These are phyloP conservation scores for Pseudocercospora eumusae DNA, from an alignment of 2,329 filamentous ascomycete species.

Conservation along the genomic window DNA sequence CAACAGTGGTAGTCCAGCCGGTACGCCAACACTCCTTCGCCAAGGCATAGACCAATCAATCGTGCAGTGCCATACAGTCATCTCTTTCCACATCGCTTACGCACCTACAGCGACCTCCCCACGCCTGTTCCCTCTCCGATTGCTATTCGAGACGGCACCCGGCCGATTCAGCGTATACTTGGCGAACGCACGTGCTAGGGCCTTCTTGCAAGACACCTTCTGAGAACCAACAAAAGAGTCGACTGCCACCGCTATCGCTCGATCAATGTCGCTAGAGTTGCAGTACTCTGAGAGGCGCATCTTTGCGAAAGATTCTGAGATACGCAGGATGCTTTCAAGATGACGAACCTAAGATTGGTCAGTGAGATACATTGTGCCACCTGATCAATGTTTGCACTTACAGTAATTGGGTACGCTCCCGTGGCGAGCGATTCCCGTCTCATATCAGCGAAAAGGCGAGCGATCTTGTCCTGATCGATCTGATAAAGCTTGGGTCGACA, in stretches of 20 bases:
- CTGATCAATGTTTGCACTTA: constrained; percentile 53
- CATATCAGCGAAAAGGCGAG: constrained; percentile 94
- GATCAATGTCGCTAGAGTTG: constrained; percentile 85
- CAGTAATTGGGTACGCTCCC: constrained; percentile 95
- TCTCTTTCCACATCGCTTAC: constrained; percentile 14
- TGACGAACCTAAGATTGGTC: constrained; percentile 73
- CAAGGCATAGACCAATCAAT: not conserved
- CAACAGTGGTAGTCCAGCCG: not conserved
- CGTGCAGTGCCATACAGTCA: too few species aligned
- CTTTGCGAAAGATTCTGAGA: constrained; percentile 89
- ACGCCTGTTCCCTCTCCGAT: constrained; percentile 16
- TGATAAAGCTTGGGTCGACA: constrained; percentile 92
- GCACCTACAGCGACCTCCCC: constrained; percentile 30
- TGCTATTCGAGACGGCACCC: constrained; percentile 42
- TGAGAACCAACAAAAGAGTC: constrained; percentile 95
- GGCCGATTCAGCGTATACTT: constrained; percentile 69
- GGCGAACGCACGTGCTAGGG: constrained; percentile 87
- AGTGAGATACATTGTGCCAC: not conserved
- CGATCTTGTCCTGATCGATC: constrained; percentile 96
- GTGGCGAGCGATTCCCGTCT: constrained; percentile 87
- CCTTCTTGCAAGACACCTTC: constrained; percentile 97
- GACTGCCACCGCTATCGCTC: constrained; percentile 93
- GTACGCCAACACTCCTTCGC: not conserved
- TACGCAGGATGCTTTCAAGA: constrained; percentile 95
- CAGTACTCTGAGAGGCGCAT: constrained; percentile 99